Base-by-base conservation (phyloP, 2,329 filamentous ascomycete species). In the Sphaerulina musiva region DNA sequence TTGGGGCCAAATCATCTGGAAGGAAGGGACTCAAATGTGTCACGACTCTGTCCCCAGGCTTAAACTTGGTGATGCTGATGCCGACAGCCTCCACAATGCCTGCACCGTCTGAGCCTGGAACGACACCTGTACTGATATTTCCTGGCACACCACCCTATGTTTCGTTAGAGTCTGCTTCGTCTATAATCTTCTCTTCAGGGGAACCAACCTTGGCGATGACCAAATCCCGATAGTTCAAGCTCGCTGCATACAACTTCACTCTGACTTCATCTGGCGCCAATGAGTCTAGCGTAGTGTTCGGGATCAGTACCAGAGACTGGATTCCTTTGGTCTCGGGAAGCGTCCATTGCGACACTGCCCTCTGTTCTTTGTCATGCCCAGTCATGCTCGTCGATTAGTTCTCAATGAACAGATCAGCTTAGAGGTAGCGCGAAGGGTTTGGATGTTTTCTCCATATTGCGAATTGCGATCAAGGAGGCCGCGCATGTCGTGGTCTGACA, bases 61-160 rank as follows among this genome's bases (percentile, higher is more conserved):
- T 75, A 72, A 83, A 83, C 59, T 81, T 79, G 53, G 67, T 74
- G 1, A 84, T 80, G 31, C 77, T 73, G 34, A 69, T 63, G 14
- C 81, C 81, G 20, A 82, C 76, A 46, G 73, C 70, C 58, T 80
- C 73, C n/a, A 84, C 74, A 31, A 77, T 70, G 43, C 68, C 68
- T 10, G 65, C 64, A 14, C 58, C 58, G 32, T 61, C 59, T 23
- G 54, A 60, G 23, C 55, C 54, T 10, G 58, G 54, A n/a, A 62
- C 54, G 10, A 60, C 42, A 8, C 43, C 9, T 31, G 45, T 29
- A 36, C 40, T 50, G 26, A 32, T 34, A 48, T 11, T 31, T 31
- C 56, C 58, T 31, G 58, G 60, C 26, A 40, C 44, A 3, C 17
- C 39, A 34, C 50, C 55, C 52, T 58, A 45, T n/a, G 1, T 31